Evolutionary conservation across 176 grass and related monocot genomes (phyloP).

Genomic region (Zizania latifolia): DNA sequence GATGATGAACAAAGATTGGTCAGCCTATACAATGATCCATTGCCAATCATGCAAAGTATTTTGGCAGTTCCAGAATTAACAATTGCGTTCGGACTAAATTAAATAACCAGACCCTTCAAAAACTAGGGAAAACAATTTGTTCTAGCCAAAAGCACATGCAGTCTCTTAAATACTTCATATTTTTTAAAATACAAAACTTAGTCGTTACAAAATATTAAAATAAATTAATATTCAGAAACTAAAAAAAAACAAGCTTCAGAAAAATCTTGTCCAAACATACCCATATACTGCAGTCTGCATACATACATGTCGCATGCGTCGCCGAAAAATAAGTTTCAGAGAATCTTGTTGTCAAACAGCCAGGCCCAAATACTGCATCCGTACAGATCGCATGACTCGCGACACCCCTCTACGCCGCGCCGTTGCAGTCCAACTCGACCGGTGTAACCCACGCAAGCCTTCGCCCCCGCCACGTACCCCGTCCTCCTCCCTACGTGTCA

Average conservation of each 20-base stretch:
- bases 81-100: neutral
- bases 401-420: too few species aligned
- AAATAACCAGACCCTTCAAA: neutral
- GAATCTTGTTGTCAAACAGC: too few species aligned
- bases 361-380: too few species aligned
- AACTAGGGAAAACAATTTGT: neutral
- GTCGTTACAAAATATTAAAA: too few species aligned
- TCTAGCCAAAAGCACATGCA: neutral
- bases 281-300: too few species aligned
- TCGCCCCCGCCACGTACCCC: conserved; percentile 47
- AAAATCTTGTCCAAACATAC: too few species aligned
- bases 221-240: too few species aligned
- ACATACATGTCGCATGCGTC: too few species aligned
- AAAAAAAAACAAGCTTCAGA: too few species aligned
- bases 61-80: neutral
- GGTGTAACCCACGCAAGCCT: conserved; percentile 49
- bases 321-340: too few species aligned
- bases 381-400: too few species aligned
- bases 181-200: too few species aligned
- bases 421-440: conserved; percentile 24
- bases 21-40: neutral
- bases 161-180: neutral
- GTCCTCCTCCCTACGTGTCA: conserved; percentile 49
- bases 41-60: neutral
- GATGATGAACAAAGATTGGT: neutral